These are phyloP conservation scores for Elsinoe ampelina DNA, from an alignment of 2,329 filamentous ascomycete genomes.

Conservation along the genomic window DNA sequence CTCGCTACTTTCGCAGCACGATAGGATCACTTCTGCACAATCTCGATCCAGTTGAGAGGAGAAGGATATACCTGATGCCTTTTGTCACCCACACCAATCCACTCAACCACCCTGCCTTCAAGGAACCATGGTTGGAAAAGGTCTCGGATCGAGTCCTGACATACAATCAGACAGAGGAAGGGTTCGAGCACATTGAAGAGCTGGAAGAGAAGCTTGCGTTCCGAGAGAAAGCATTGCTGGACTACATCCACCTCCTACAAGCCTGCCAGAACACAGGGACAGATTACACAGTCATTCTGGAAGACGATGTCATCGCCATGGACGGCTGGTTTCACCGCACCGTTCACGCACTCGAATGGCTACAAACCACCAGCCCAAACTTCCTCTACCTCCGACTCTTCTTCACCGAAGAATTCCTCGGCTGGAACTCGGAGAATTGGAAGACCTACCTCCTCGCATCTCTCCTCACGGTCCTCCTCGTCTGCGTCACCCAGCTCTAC, in stretches of 20 bases:
- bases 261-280: conserved; percentile 31
- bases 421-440: conserved; percentile 39
- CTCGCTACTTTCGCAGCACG: conserved; percentile 33
- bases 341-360: conserved; percentile 29
- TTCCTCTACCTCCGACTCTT: conserved; percentile 40
- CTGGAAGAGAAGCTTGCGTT: conserved; percentile 27
- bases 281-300: conserved; percentile 36
- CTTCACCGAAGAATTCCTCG: conserved; percentile 37
- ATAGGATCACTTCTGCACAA: conserved; percentile 38
- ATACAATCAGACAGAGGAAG: conserved; percentile 30
- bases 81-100: conserved; percentile 39
- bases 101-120: conserved; percentile 32
- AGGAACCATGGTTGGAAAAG: conserved; percentile 33
- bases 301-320: conserved; percentile 40
- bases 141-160: conserved; percentile 34
- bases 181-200: conserved; percentile 28
- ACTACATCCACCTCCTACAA: conserved; percentile 36
- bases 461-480: conserved; percentile 17
- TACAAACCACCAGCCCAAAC: conserved; percentile 19
- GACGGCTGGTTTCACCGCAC: conserved; percentile 41
- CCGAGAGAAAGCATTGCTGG: conserved; percentile 35
- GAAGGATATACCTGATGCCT: conserved; percentile 34
- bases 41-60: conserved; percentile 33
- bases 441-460: conserved; percentile 30
- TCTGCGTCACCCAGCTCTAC: conserved; percentile 17